Evolutionary conservation across 495 filamentous ascomycete genomes (phyloP).

Genomic region (Saxispiralis lemnorum): DNA sequence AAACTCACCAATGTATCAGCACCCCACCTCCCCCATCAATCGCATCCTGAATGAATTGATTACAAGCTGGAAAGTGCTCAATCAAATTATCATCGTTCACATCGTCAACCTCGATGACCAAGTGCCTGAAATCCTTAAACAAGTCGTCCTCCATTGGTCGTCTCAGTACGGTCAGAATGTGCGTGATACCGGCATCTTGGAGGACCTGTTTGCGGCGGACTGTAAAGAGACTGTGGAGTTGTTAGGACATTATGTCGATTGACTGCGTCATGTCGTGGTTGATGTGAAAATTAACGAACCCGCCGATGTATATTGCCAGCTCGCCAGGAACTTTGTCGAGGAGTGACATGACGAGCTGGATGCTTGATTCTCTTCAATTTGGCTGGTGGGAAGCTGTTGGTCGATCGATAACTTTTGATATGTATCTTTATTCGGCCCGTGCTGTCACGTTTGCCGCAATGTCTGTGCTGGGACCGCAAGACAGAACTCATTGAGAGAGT

Average conservation of each 20-base stretch:
- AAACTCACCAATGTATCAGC: conserved; percentile 54
- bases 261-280: too few species aligned
- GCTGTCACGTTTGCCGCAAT: not conserved
- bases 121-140: conserved; percentile 45
- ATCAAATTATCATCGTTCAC: conserved; percentile 71
- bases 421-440: conserved; percentile 1
- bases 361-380: too few species aligned
- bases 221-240: conserved; percentile 47
- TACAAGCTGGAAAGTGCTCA: conserved; percentile 54
- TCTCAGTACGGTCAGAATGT: conserved; percentile 69
- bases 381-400: too few species aligned
- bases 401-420: too few species aligned
- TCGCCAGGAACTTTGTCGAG: conserved; percentile 44
- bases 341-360: conserved; percentile 18
- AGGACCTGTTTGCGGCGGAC: conserved; percentile 51
- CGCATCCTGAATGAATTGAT: conserved; percentile 66
- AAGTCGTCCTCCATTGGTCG: conserved; percentile 37
- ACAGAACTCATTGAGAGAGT: too few species aligned
- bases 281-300: conserved; percentile 36
- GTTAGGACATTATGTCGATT: not conserved
- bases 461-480: too few species aligned
- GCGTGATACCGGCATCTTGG: conserved; percentile 58
- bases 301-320: conserved; percentile 64
- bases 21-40: conserved; percentile 48
- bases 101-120: conserved; percentile 72